These are phyloP conservation scores for Xylaria scruposa DNA, from an alignment of 495 filamentous ascomycete genomes.

Conservation along the genomic window DNA sequence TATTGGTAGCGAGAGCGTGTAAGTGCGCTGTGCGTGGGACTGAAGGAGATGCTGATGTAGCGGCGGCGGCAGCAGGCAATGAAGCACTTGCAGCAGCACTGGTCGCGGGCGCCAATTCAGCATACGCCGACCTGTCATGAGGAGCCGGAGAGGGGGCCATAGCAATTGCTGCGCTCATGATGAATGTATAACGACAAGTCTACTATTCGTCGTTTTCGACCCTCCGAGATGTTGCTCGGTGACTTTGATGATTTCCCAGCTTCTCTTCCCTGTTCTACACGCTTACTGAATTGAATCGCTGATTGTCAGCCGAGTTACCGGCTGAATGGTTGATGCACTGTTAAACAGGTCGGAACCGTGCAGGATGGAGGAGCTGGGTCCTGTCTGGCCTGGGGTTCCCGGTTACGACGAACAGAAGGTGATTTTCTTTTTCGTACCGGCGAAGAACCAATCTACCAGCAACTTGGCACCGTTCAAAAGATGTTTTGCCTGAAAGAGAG, in stretches of 20 bases:
- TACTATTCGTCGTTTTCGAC: constrained; percentile 19
- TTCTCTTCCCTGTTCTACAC: not conserved
- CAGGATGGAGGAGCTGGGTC: constrained; percentile 15
- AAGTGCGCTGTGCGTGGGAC: constrained; percentile 50
- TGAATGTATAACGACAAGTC: constrained; percentile 44
- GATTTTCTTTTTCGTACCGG: not conserved
- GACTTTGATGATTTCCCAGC: not conserved
- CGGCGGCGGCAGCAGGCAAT: constrained; percentile 29
- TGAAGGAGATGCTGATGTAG: constrained; percentile 48
- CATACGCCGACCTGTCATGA: constrained; percentile 59
- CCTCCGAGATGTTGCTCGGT: not conserved
- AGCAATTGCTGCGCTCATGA: constrained; percentile 65
- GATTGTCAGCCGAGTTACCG: constrained; percentile 18
- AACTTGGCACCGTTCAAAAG: not conserved
- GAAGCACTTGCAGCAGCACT: constrained; percentile 36
- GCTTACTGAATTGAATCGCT: constrained; percentile 6
- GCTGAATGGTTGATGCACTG: constrained; percentile 28
- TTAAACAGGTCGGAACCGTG: constrained; percentile 23
- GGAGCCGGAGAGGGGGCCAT: constrained; percentile 67
- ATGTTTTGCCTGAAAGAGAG: constrained; percentile 2
- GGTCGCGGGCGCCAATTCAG: constrained; percentile 55
- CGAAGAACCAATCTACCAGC: not conserved
- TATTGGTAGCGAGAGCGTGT: constrained; percentile 42
- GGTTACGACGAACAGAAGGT: not conserved
- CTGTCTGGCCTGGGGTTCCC: constrained; percentile 20